Evolutionary conservation across 768 basidiomycete species (phyloP), one percentile per base, ranked within the genome.

Genomic region (Boletus sp.): DNA sequence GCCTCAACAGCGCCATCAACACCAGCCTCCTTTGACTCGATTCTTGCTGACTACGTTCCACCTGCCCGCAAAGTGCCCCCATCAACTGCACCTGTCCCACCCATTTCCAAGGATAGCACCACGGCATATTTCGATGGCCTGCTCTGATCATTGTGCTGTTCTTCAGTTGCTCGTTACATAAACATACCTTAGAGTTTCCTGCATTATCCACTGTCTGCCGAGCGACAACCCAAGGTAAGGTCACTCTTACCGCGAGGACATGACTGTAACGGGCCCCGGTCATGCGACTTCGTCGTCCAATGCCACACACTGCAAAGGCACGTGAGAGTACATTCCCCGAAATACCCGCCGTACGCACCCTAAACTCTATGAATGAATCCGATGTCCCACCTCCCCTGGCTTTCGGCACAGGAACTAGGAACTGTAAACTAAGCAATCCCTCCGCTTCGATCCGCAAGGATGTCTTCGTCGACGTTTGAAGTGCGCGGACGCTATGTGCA

Each of bases 361-460:
- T 80, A 68, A 94, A 95, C 65, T 96, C 94, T 50, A 96, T 86
- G 64, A 94, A 94, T 0, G 85, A 90, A 52, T 85, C 78, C 49
- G 79, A 75, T 20, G 73, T 75, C 20, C 73, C 80, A 6, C 69
- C 73, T 24, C 70, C 73, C 24, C 64, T 73, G 4, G 69, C 64
- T 30, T 68, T 74, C 73, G 77, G 45, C 74, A 79, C 35, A 3
- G 85, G 87, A 80, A 97, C 94, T 62, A 97, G 78, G 71, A 97
- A 91, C 65, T 98, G 96, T 57, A 98, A 73, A 64, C 91, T 92
- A 37, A 98, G 75, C 44, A 94, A 72, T 0, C 96, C 96, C 51
- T 85, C 82, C 20, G 81, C 78, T 62, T 95, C 91, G 20, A 97
- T 93, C 35, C 94, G 81, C 44, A 98, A 71, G 0, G 93, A 95